Base-by-base conservation (phyloP, 2,329 filamentous ascomycete genomes). In the Fusarium zealandicum region DNA sequence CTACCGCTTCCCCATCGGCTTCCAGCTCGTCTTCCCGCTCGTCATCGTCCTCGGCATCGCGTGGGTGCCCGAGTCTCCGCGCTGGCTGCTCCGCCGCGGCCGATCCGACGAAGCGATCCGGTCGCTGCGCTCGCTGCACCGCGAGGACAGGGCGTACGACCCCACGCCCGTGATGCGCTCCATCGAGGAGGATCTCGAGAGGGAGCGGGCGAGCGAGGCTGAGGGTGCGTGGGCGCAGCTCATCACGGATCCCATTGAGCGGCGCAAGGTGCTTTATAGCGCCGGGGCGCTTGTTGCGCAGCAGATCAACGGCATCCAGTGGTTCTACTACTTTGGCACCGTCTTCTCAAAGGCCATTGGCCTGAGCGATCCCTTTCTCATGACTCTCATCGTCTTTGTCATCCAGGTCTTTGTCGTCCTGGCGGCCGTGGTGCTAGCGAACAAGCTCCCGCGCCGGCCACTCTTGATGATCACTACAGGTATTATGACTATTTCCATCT, bases 231-330 rank as follows among this genome's bases (percentile, higher is more conserved):
- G 77, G 78, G 39, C 51, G 10, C 68, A 72, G 5, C 70, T 80
- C 2, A 13, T 80, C 49, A 71, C 61, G 0, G 76, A 80, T 33
- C 78, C 77, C 0, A 68, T 79, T 28, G 78, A 80, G 64, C 70
- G 77, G 13, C 72, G 76, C 25, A 81, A 81, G 63, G 66, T 80
- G 11, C 66, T 80, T 17, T 80, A 74, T 62, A 72, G 72, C 13
- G 73, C 72, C 7, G 78, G 78, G 10, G 77, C 75, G 17, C 67
- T 80, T 52, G 69, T 77, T 32, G 75, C 76, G 3, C 78, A 80
- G 59, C 78, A 81, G 67, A 77, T 81, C 67, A 77, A 77, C 68
- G 77, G 78, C 16, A 80, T 80, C 45, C 75, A 77, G 40, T 80
- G 74, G 68, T 78, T 77, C 60, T 78, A 78, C 64, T 73, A 72